phyloP scores from a whole-genome alignment of 2,329 filamentous ascomycete species.

The Bertia moriformis region DNA sequence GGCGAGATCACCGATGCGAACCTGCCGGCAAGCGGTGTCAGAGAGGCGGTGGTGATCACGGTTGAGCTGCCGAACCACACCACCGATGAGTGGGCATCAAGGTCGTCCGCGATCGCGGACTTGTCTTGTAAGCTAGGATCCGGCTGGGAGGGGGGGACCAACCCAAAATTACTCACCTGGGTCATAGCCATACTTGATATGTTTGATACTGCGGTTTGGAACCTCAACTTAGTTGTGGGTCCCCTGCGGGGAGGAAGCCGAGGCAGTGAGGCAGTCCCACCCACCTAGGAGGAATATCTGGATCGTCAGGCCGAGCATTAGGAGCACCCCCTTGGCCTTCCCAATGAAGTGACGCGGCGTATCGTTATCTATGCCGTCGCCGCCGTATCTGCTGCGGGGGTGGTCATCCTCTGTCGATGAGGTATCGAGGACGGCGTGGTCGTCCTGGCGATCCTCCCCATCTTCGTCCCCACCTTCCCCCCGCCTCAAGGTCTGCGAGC shows the following conservation, averaged over 20 bases:
- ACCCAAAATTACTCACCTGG: neutral
- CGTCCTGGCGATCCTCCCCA: too few species aligned
- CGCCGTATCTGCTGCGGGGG: too few species aligned
- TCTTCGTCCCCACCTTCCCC: too few species aligned
- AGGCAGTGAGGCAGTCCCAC: too few species aligned
- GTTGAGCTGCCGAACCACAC: conserved; percentile 75
- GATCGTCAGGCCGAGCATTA: neutral
- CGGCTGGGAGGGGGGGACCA: neutral
- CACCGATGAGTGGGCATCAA: conserved; percentile 57
- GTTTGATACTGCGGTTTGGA: neutral
- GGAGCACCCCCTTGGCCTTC: neutral
- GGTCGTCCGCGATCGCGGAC: conserved; percentile 58
- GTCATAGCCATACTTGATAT: neutral
- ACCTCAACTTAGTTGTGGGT: too few species aligned
- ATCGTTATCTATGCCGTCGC: neutral
- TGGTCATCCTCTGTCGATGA: too few species aligned
- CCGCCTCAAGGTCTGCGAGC: too few species aligned
- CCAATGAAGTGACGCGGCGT: neutral
- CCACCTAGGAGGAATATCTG: neutral
- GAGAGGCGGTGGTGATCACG: conserved; percentile 38
- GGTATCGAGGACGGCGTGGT: too few species aligned
- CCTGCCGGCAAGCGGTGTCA: conserved; percentile 58
- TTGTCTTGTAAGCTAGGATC: conserved; percentile 14
- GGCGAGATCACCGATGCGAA: conserved; percentile 63
- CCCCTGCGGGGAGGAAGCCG: too few species aligned